These are phyloP conservation scores for Panicum hallii DNA, from an alignment of 202 grass and related monocot genomes.

Conservation along the genomic window DNA sequence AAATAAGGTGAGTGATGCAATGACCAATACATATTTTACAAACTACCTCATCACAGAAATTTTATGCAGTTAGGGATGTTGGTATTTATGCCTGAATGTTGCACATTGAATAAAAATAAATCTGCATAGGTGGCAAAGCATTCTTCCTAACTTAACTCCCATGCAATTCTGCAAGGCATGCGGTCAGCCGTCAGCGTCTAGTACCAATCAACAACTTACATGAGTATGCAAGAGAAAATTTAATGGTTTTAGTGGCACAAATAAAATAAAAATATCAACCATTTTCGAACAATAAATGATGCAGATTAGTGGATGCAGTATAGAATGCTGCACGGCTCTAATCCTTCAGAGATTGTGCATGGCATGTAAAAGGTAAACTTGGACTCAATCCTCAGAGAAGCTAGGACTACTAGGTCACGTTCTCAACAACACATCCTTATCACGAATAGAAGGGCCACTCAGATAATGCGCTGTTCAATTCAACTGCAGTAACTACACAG, in stretches of 20 bases:
- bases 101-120: neutral
- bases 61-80: neutral
- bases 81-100: conserved; percentile 7
- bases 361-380: neutral
- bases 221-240: conserved; percentile 5
- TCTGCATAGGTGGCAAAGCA: neutral
- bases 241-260: neutral
- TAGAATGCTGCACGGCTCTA: neutral
- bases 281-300: neutral
- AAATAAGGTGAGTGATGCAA: neutral
- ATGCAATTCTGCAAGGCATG: neutral
- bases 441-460: neutral
- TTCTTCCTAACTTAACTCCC: neutral
- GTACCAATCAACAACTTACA: conserved; percentile 16
- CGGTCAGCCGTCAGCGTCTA: neutral
- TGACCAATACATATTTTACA: neutral
- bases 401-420: neutral
- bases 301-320: neutral
- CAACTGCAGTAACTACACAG: conserved; percentile 8
- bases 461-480: neutral
- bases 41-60: neutral
- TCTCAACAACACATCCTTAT: neutral
- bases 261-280: conserved; percentile 6
- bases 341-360: neutral
- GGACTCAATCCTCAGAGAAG: neutral